These are phyloP conservation scores for Magnolia kwangsiensis DNA, from an alignment of 164 flowering plant genomes.

Conservation along the genomic window DNA sequence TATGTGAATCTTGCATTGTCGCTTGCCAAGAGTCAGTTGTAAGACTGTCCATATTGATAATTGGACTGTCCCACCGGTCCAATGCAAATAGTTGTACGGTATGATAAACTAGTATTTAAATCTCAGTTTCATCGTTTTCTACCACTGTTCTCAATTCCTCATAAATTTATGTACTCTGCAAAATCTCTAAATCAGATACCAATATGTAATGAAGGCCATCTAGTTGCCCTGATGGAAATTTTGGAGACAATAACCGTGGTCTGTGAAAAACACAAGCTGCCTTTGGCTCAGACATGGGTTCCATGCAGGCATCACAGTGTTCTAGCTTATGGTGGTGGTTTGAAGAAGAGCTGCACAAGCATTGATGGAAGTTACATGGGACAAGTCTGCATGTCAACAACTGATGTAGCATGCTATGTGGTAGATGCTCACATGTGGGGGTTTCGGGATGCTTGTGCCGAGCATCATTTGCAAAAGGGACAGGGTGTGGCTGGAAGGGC, in stretches of 20 bases:
- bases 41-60: too few relatives aligned
- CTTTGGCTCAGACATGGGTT: conserved; percentile 97
- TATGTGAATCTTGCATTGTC: too few relatives aligned
- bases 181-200: conserved; percentile 48
- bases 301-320: conserved; percentile 88
- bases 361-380: conserved; percentile 93
- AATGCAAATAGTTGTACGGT: too few relatives aligned
- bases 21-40: too few relatives aligned
- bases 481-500: conserved; percentile 95
- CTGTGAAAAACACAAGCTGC: conserved; percentile 81
- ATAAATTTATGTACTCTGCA: conserved; percentile 4
- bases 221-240: conserved; percentile 81
- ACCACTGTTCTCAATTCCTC: background rate
- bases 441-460: conserved; percentile 92
- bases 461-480: conserved; percentile 89
- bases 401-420: conserved; percentile 80
- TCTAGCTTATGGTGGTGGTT: conserved; percentile 79
- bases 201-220: conserved; percentile 75
- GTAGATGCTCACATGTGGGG: conserved; percentile 94
- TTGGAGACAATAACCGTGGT: conserved; percentile 76
- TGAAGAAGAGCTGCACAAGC: conserved; percentile 79
- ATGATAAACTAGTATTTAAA: too few relatives aligned
- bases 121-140: too few relatives aligned
- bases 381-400: conserved; percentile 88
- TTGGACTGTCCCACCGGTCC: too few relatives aligned